These are phyloP conservation scores for Incumbomyces lentus DNA, from an alignment of 2,329 filamentous ascomycete genomes.

Conservation along the genomic window DNA sequence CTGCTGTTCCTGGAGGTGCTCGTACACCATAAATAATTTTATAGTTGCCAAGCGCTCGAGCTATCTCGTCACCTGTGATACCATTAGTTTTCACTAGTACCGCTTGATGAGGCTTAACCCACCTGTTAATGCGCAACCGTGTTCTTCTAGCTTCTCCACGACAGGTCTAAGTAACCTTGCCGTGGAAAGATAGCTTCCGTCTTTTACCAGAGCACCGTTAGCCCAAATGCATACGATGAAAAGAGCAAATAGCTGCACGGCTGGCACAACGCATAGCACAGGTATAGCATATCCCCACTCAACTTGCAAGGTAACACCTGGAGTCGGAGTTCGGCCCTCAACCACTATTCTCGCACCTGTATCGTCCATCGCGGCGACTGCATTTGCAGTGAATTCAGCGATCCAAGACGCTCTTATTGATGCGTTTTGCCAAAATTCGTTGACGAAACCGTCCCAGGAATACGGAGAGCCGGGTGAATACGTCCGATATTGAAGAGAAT, in stretches of 20 bases:
- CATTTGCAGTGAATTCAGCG: conserved; percentile 16
- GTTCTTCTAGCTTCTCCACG: conserved; percentile 16
- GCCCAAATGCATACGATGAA: conserved; percentile 17
- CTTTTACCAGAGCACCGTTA: conserved; percentile 19
- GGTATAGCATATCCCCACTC: conserved; percentile 19
- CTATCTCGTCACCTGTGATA: conserved; percentile 12
- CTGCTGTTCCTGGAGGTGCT: conserved; percentile 9
- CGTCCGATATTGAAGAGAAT: conserved; percentile 1
- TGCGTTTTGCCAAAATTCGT: background rate
- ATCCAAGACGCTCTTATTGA: conserved; percentile 9
- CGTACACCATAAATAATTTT: conserved; percentile 19
- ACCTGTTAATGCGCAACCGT: conserved; percentile 17
- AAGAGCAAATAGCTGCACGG: conserved; percentile 14
- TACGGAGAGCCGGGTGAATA: conserved; percentile 2
- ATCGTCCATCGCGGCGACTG: conserved; percentile 19
- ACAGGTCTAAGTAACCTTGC: conserved; percentile 17
- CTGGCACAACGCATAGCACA: conserved; percentile 15
- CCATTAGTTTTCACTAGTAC: background rate
- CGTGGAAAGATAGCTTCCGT: conserved; percentile 15
- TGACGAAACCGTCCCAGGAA: background rate
- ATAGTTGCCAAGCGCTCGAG: conserved; percentile 12
- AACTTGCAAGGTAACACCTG: conserved; percentile 86
- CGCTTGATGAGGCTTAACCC: background rate
- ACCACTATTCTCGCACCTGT: conserved; percentile 39
- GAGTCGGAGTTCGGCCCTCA: conserved; percentile 74